Evolutionary conservation across 2,329 filamentous ascomycete species (phyloP).

Genomic region (Juglanconis oblonga): DNA sequence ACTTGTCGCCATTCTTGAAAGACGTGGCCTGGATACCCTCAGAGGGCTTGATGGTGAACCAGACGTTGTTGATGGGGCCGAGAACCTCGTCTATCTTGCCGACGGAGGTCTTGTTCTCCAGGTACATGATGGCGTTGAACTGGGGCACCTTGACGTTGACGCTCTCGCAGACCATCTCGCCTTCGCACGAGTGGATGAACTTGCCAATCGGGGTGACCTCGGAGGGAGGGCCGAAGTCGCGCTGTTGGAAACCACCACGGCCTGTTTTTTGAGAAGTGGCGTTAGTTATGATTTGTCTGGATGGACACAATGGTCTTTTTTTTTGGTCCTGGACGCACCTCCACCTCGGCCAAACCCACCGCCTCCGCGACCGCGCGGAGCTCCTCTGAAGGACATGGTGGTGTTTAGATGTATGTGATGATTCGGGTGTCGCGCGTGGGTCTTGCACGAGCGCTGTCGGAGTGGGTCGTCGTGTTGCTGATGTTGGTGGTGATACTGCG

Average conservation of each 20-base stretch:
- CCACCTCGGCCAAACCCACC: constrained; percentile 50
- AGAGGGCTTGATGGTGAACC: constrained; percentile 96
- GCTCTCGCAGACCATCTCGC: constrained; percentile 96
- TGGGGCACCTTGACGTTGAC: constrained; percentile 95
- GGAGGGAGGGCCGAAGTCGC: constrained; percentile 61
- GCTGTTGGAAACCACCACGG: constrained; percentile 58
- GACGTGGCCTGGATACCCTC: constrained; percentile 93
- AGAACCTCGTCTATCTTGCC: constrained; percentile 98
- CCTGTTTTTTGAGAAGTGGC: constrained; percentile 35
- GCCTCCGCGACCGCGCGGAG: constrained; percentile 43
- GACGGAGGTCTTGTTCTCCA: constrained; percentile 96
- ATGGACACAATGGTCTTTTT: neutral
- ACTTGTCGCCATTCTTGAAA: constrained; percentile 96
- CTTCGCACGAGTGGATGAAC: constrained; percentile 92
- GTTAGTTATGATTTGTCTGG: neutral
- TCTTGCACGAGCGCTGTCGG: neutral
- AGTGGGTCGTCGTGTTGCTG: constrained; percentile 6
- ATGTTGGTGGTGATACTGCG: constrained; percentile 2
- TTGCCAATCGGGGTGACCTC: constrained; percentile 80
- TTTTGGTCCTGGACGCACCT: constrained; percentile 27
- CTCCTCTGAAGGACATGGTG: constrained; percentile 61
- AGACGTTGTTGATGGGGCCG: constrained; percentile 95
- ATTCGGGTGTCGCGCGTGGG: neutral
- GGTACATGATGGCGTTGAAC: constrained; percentile 98
- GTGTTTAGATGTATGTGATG: constrained; percentile 29